These are phyloP conservation scores for Naegleria fowleri DNA, from an alignment of 208 protist species.

Conservation along the genomic window DNA sequence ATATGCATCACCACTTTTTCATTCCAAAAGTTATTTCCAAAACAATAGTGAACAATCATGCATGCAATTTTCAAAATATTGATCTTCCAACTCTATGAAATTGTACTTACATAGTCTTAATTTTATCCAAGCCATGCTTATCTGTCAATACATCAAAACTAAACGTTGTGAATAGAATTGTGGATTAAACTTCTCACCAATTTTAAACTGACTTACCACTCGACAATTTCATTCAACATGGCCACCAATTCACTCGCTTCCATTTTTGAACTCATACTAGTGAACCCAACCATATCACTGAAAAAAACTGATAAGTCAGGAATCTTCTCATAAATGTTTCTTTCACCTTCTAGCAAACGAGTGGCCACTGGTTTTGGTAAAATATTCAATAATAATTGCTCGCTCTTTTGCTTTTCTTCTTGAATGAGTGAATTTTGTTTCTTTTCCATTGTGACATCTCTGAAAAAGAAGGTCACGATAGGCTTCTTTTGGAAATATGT, in stretches of 20 bases:
- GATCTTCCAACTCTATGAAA: too few species aligned
- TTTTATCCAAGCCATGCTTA: not conserved
- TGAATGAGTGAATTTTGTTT: not conserved
- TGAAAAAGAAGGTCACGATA: not conserved
- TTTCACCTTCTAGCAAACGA: conserved; percentile 19
- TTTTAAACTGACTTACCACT: conserved; percentile 4
- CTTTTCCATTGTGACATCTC: not conserved
- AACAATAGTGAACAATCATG: too few species aligned
- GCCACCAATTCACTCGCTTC: not conserved
- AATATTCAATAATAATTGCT: conserved; percentile 34
- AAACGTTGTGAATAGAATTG: too few species aligned
- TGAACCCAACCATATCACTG: conserved; percentile 33
- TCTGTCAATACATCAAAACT: not conserved
- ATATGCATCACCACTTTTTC: not conserved
- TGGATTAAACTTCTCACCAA: not conserved
- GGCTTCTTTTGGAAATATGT: not conserved
- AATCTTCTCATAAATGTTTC: conserved; percentile 24
- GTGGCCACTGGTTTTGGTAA: conserved; percentile 23
- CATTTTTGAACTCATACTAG: not conserved
- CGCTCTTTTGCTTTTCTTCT: conserved; percentile 24
- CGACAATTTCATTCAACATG: conserved; percentile 23
- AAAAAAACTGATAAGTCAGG: conserved; percentile 18
- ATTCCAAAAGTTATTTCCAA: too few species aligned
- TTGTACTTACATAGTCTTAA: not conserved
- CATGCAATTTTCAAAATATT: too few species aligned